Base-by-base conservation (phyloP, 2,329 filamentous ascomycete species). In the Penicillium sp. region DNA sequence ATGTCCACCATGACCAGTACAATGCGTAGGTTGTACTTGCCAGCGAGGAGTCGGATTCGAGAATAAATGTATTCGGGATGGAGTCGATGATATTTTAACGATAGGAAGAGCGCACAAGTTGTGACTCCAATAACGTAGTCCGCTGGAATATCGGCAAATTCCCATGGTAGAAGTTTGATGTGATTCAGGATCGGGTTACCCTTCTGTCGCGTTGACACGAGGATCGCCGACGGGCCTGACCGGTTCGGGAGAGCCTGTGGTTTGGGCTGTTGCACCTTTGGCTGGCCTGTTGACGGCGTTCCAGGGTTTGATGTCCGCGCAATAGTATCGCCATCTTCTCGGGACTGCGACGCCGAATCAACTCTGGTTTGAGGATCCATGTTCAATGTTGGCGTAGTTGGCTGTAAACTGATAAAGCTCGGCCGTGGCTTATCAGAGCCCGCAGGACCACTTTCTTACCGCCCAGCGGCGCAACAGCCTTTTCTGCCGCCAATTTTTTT, bases 31-130 rank as follows among this genome's bases (percentile, higher is more conserved):
- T 88, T 89, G 80, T 96, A 98, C 78, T 91, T 92, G 54, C 91
- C 91, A 55, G 91, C 91, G 4, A 99, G 82, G 52, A 88, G 87
- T 55, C 90, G 89, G 68, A 99, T 96, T 59, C 95, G 90, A 26
- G 90, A 93, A 80, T 98, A 98, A 71, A 99, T 92, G 81, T 99
- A 99, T 78, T 99, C 95, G 0, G 95, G 95, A 73, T 99, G 95
- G 55, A 99, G 84, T 30, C 94, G 92, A 77, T 99, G 95, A 77
- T 99, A 99, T 77, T 98, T 99, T 57, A 99, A 85, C 52, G 92
- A 96, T 45, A 99, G 82, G 74, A 98, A 99, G 5, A 99, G 83
- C 0, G 92, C 93, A 71, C 94, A 97, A 6, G 93, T 96, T 0
- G 93, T 96, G 45, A 85, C 75, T 0, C 95, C 94, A 52, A 98